These are phyloP conservation scores for Epichloe sylvatica DNA, from an alignment of 2,329 filamentous ascomycete species.

Conservation along the genomic window DNA sequence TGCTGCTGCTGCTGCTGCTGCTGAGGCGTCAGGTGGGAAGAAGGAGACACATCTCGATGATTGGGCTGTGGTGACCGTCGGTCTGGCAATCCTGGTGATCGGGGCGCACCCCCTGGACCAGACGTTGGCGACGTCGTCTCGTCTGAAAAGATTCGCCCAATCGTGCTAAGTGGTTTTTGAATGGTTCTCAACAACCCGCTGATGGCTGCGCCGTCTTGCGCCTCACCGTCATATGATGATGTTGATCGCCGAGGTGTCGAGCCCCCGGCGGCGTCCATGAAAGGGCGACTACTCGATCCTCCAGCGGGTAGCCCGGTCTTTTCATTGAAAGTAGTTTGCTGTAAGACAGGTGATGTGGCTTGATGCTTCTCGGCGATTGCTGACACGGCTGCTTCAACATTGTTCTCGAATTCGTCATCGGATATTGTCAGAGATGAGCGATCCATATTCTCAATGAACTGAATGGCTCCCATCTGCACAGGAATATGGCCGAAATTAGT, in stretches of 20 bases:
- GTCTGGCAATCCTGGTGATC: constrained; percentile 24
- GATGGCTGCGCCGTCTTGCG: constrained; percentile 65
- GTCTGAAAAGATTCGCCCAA: constrained; percentile 86
- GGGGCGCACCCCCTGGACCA: constrained; percentile 18
- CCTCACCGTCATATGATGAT: constrained; percentile 39
- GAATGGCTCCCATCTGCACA: constrained; percentile 69
- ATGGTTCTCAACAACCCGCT: constrained; percentile 78
- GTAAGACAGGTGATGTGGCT: constrained; percentile 31
- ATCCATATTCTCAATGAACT: constrained; percentile 94
- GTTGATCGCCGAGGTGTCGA: constrained; percentile 36
- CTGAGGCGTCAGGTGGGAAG: constrained; percentile 10
- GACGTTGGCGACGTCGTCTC: constrained; percentile 31
- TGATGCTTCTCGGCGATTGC: constrained; percentile 86
- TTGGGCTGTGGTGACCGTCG: constrained; percentile 17
- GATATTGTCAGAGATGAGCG: constrained; percentile 84
- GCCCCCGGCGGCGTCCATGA: constrained; percentile 24
- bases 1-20: constrained; percentile 11
- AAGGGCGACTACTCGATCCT: constrained; percentile 25
- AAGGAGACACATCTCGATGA: constrained; percentile 12
- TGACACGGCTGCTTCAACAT: constrained; percentile 92
- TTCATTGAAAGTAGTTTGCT: constrained; percentile 30
- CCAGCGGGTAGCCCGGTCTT: constrained; percentile 20
- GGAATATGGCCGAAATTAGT: constrained; percentile 4
- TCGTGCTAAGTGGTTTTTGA: constrained; percentile 77
- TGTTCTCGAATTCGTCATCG: constrained; percentile 87